Evolutionary conservation across 768 basidiomycete species (phyloP), one percentile per base, ranked within the genome.

Genomic region (Russula griseocarnosa): DNA sequence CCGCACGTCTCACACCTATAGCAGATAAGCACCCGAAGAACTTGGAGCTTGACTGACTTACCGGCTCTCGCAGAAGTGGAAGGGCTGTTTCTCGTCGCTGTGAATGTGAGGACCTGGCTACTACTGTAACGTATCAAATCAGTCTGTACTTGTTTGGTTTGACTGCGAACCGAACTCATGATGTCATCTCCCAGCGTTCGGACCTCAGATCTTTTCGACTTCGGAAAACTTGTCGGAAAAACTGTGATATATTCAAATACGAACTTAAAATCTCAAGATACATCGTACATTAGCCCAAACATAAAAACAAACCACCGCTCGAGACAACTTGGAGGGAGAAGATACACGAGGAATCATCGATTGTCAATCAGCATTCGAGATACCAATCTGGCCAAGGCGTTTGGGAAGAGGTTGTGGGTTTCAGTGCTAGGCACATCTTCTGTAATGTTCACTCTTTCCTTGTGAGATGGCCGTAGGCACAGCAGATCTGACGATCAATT

Each of bases 1-100:
- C 80, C 79, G 53, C 85, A 87, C 55, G 77, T 76, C 3, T 76
- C 76, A 60, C 85, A 86, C 26, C 83, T 84, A 74, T 73, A 36
- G 6, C 38, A 1, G 7, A 28, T 59, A 5, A 54, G 52, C 26
- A 5, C 36, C 10, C 20, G 3, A 1, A 30, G n/a, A 20, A 18
- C 10, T 32, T 6, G n/a, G 6, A 32, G 34, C 18, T 24, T 26
- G 1, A 5, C 36, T 24, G 18, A 34, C 76, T 30, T 66, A 83
- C 81, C 75, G 76, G 7, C 70, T 71, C 70, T 86, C 76, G 65
- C 85, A 86, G 68, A 79, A 84, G 65, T 86, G 85, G 62, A 85
- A 77, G 0, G 78, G 76, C 2, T 74, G 58, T 28, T 54, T 69
- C 22, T 81, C 83, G 5, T 73, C 62, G 52, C 77, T 81, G 64